Base-by-base conservation (phyloP, 257 asterid genomes). In the Leonotis leonurus region DNA sequence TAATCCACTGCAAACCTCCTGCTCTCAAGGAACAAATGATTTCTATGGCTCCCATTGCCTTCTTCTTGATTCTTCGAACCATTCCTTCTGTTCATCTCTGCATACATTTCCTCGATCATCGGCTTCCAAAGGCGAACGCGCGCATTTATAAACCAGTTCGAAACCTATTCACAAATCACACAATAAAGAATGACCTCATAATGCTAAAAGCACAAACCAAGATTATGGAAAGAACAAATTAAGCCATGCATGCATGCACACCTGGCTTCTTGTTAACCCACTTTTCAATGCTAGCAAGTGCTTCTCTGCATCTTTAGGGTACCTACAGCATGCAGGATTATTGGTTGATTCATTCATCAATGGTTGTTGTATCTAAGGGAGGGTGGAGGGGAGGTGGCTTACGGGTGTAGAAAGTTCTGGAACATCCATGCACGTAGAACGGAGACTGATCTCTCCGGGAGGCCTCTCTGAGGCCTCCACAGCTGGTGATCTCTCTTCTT, bases 371-470 rank as follows among this genome's bases (percentile, higher is more conserved):
- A 33, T 33, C 8, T 33, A 33, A 33, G 39, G 9, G 39, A 33
- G 11, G 39, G 6, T 27, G 33, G 27, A 21, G 11, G 55, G 5
- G 55, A 12, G 9, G 26, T 8, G 29, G 74, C 87, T 76, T 70
- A 91, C 98, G 98, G 98, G 67, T 91, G 98, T 51, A 91, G 98
- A 67, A 91, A 91, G 70, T 91, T 91, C 62, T 88, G 95, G 70
- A 88, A 91, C 98, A 91, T 88, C 98, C 98, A 91, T 0, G 98
- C 89, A 73, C 94, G 83, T 67, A 91, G 74, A 29, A 91, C 92
- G 9, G 98, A 82, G 50, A 91, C 98, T 2, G 98, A 88, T 65
- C 83, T 81, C 74, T 88, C 98, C 0, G 98, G 98, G 60, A 91
- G 70, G 13, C 98, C 98, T 78, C 98, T 78, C 60, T 88, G 98